These are phyloP conservation scores for Boeremia lycopersici DNA, from an alignment of 2,329 filamentous ascomycete species.

Conservation along the genomic window DNA sequence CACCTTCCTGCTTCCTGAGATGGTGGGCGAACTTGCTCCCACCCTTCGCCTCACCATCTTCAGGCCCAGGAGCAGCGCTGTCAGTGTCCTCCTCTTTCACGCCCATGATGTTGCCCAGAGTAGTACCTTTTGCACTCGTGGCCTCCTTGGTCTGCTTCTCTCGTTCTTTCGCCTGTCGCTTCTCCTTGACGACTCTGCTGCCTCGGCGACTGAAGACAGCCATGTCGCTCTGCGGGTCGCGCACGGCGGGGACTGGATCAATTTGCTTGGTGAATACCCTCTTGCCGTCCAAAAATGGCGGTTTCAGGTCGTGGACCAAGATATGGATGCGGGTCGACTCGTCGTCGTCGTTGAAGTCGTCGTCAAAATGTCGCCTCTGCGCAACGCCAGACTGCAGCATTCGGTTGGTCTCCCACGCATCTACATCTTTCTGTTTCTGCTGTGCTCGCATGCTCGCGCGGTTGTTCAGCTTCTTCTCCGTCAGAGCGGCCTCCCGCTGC, in stretches of 20 bases:
- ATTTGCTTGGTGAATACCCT: slow-evolving; percentile 97
- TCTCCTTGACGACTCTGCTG: slow-evolving; percentile 89
- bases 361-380: slow-evolving; percentile 79
- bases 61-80: slow-evolving; percentile 78
- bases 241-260: slow-evolving; percentile 90
- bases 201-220: slow-evolving; percentile 96
- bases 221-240: slow-evolving; percentile 97
- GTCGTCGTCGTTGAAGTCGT: slow-evolving; percentile 87
- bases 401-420: slow-evolving; percentile 98
- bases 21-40: slow-evolving; percentile 86
- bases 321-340: slow-evolving; percentile 89
- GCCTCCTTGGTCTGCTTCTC: slow-evolving; percentile 95
- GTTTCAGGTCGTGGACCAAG: slow-evolving; percentile 89
- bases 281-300: slow-evolving; percentile 91
- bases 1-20: slow-evolving; percentile 81
- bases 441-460: slow-evolving; percentile 74
- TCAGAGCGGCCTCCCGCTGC: slow-evolving; percentile 72
- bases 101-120: slow-evolving; percentile 92
- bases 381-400: slow-evolving; percentile 97
- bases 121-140: slow-evolving; percentile 89
- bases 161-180: slow-evolving; percentile 87
- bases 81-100: slow-evolving; percentile 90
- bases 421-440: slow-evolving; percentile 91
- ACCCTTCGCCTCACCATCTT: slow-evolving; percentile 70
- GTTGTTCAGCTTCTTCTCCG: slow-evolving; percentile 79